Conservation (phyloP, 2,329 filamentous ascomycete species). For the Aspergillus pseudoterreus region DNA sequence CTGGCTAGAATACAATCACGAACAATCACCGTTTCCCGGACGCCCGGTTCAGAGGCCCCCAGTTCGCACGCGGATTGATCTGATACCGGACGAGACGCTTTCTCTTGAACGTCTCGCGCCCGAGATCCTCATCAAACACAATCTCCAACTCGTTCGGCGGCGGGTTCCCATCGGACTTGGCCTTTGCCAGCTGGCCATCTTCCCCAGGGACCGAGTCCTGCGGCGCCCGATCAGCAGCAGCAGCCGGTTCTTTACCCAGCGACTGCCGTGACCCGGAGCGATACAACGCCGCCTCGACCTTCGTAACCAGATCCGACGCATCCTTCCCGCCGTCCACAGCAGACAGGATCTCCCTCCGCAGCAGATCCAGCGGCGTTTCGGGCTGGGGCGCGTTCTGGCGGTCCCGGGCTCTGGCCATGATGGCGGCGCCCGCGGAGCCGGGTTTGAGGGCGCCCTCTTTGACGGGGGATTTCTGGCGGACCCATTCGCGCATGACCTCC, state of each 20-base stretch:
- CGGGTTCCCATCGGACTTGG: neutral
- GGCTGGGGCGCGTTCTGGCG: conserved; percentile 28
- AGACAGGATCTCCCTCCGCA: conserved; percentile 37
- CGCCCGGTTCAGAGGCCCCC: conserved; percentile 72
- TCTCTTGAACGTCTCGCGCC: conserved; percentile 58
- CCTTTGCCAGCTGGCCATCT: neutral
- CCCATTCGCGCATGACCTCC: conserved; percentile 92
- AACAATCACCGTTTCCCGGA: conserved; percentile 13
- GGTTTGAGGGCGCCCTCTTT: conserved; percentile 68
- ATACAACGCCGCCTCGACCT: conserved; percentile 44
- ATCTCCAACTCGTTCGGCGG: conserved; percentile 46
- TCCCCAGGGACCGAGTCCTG: neutral
- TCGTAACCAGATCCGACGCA: conserved; percentile 37
- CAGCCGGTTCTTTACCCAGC: neutral
- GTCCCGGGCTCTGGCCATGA: conserved; percentile 53
- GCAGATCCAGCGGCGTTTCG: conserved; percentile 25
- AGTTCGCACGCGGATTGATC: conserved; percentile 83
- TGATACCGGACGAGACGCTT: conserved; percentile 82
- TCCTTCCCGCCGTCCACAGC: conserved; percentile 32
- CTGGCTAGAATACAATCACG: neutral
- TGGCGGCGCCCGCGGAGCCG: conserved; percentile 66
- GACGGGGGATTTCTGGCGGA: conserved; percentile 72
- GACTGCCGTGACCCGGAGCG: conserved; percentile 27
- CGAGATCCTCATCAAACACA: conserved; percentile 77
- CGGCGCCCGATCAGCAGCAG: neutral